Percentiles rank a stretch among this genome's conserved stretches.
These are phyloP conservation scores for Knufia petricola DNA, from an alignment of 2,329 filamentous ascomycete species.

Conservation along the genomic window DNA sequence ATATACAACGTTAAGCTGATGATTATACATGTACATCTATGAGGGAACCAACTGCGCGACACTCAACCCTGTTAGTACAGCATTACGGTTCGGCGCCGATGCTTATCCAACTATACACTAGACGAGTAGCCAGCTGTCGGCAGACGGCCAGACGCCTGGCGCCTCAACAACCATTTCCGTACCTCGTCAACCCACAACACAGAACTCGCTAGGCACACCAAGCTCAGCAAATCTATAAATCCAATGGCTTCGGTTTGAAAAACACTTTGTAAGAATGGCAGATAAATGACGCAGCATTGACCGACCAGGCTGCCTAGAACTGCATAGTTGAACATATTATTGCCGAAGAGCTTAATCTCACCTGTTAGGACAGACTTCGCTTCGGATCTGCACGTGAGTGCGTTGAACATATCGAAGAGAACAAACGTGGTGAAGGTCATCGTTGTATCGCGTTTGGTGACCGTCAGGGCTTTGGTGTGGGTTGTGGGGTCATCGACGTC, in stretches of 20 bases:
- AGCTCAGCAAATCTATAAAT: slow-evolving; percentile 60
- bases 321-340: slow-evolving; percentile 94
- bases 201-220: slow-evolving; percentile 68
- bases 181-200: slow-evolving; percentile 94
- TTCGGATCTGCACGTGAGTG: slow-evolving; percentile 82
- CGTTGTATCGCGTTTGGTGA: slow-evolving; percentile 89
- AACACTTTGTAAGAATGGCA: slow-evolving; percentile 83
- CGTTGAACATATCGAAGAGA: slow-evolving; percentile 99
- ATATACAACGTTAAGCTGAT: too few species aligned
- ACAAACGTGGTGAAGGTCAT: slow-evolving; percentile 99
- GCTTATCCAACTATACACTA: slow-evolving; percentile 16
- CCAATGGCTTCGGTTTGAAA: slow-evolving; percentile 89
- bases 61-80: too few species aligned
- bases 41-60: too few species aligned
- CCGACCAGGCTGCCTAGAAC: slow-evolving; percentile 76
- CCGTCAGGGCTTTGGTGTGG: slow-evolving; percentile 41
- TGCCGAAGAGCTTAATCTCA: slow-evolving; percentile 72
- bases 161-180: slow-evolving; percentile 61
- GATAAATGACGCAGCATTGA: slow-evolving; percentile 85
- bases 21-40: too few species aligned
- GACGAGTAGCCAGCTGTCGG: slow-evolving; percentile 21
- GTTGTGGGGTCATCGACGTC: slow-evolving; percentile 47
- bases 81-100: too few species aligned
- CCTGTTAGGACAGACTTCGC: slow-evolving; percentile 80
- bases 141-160: slow-evolving; percentile 31